Conservation (phyloP, 352 stramenopile species). For the Globisporangium polare region DNA sequence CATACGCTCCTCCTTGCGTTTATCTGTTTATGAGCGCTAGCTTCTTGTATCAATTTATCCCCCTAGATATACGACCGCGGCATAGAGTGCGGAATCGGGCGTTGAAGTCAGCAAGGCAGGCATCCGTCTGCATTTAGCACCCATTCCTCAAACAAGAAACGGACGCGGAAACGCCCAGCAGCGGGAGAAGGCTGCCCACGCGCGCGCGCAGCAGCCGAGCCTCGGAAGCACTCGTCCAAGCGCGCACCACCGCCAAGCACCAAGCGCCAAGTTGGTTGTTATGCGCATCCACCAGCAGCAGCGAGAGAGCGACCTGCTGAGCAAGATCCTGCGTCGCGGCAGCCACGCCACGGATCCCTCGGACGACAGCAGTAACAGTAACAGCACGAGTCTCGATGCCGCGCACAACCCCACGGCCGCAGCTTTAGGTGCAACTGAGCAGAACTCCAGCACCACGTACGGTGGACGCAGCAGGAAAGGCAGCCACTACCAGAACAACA, state of each 20-base stretch:
- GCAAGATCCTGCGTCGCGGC: constrained; percentile 20
- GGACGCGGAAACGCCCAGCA: neutral
- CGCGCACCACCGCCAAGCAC: neutral
- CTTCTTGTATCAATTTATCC: neutral
- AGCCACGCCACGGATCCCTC: constrained; percentile 10
- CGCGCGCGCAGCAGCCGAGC: neutral
- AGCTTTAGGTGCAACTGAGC: neutral
- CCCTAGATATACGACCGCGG: neutral
- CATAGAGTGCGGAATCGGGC: neutral
- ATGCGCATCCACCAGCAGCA: constrained; percentile 16
- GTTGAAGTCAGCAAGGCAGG: constrained; percentile 11
- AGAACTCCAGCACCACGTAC: neutral
- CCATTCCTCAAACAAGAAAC: constrained; percentile 11
- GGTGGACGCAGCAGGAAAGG: neutral
- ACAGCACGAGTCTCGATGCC: neutral
- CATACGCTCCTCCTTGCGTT: neutral
- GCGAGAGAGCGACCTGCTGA: constrained; percentile 20
- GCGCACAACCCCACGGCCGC: neutral
- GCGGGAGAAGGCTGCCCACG: neutral
- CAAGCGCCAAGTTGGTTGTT: neutral
- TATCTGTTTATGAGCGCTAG: no score
- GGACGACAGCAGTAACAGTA: constrained; percentile 3
- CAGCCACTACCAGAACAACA: constrained; percentile 11
- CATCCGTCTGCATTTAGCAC: neutral
- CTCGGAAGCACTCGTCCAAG: neutral